phyloP scores from a whole-genome alignment of 2,329 filamentous ascomycete species.

The Colletotrichum tropicale region DNA sequence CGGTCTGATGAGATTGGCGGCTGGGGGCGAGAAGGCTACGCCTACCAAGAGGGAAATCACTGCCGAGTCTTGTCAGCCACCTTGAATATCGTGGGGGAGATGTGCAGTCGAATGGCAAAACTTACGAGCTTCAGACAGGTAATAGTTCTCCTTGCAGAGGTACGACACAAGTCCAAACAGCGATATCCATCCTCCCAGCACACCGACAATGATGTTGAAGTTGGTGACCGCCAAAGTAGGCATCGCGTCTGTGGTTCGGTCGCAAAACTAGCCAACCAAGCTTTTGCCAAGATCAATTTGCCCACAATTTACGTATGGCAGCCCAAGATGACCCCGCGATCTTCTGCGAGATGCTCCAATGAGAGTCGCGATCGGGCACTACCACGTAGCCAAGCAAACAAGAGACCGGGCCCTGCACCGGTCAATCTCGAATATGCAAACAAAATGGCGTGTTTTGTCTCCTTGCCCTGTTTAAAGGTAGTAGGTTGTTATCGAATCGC shows the following conservation, averaged over 20 bases:
- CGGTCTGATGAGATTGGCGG: conserved; percentile 76
- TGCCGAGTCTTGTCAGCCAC: conserved; percentile 36
- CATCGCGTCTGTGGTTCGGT: conserved; percentile 34
- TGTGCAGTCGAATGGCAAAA: conserved; percentile 26
- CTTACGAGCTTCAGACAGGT: conserved; percentile 87
- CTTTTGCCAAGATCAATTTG: conserved; percentile 6
- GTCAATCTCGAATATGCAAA: neutral
- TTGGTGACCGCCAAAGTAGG: conserved; percentile 37
- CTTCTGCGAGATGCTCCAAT: neutral
- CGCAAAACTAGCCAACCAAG: conserved; percentile 5
- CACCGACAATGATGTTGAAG: conserved; percentile 84
- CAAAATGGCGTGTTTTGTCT: neutral
- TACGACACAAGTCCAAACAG: conserved; percentile 92
- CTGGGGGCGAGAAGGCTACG: conserved; percentile 78
- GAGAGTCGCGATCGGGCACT: neutral
- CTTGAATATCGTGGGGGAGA: neutral
- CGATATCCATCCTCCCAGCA: conserved; percentile 85
- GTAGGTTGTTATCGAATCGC: conserved; percentile 51
- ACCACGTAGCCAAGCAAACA: neutral
- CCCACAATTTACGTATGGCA: neutral
- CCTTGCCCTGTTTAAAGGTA: neutral
- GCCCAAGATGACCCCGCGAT: neutral
- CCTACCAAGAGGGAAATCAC: conserved; percentile 86
- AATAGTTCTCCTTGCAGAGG: conserved; percentile 86
- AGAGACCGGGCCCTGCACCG: neutral